Percentiles rank a stretch among this genome's conserved stretches.
These are phyloP conservation scores for Trapa bicornis DNA, from an alignment of 345 rosid genomes.

Conservation along the genomic window DNA sequence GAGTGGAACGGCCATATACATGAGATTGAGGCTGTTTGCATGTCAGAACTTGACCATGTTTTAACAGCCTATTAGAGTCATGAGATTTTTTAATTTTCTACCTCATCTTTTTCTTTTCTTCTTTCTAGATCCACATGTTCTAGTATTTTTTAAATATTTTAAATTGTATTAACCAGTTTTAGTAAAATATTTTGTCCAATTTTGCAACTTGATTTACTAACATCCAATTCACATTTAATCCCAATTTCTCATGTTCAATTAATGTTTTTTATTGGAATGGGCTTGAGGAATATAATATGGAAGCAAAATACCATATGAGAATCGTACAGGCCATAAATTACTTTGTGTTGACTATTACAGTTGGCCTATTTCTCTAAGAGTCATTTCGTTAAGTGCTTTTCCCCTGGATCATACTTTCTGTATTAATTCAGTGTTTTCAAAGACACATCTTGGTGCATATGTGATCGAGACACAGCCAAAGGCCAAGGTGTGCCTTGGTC, in stretches of 20 bases:
- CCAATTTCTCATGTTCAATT: not conserved
- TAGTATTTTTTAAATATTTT: not conserved
- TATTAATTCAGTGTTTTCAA: too few relatives aligned
- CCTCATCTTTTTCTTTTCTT: not conserved
- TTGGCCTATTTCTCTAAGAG: not conserved
- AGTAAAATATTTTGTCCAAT: not conserved
- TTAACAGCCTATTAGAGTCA: too few relatives aligned
- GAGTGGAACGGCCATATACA: not conserved
- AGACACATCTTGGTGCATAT: too few relatives aligned
- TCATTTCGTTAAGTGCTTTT: not conserved
- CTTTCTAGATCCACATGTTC: not conserved
- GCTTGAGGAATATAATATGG: not conserved
- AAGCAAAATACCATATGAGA: not conserved
- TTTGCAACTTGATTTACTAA: not conserved
- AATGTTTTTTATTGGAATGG: not conserved
- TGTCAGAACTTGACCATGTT: not conserved
- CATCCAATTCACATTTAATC: not conserved
- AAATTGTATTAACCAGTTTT: not conserved
- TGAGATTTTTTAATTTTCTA: not conserved
- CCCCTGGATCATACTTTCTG: not conserved
- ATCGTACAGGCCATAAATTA: not conserved
- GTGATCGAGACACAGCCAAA: too few relatives aligned
- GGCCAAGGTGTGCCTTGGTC: too few relatives aligned
- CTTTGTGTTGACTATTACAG: not conserved
- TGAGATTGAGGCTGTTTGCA: not conserved